Conservation (phyloP, 2,329 filamentous ascomycete species). For the Clathrospora elynae region DNA sequence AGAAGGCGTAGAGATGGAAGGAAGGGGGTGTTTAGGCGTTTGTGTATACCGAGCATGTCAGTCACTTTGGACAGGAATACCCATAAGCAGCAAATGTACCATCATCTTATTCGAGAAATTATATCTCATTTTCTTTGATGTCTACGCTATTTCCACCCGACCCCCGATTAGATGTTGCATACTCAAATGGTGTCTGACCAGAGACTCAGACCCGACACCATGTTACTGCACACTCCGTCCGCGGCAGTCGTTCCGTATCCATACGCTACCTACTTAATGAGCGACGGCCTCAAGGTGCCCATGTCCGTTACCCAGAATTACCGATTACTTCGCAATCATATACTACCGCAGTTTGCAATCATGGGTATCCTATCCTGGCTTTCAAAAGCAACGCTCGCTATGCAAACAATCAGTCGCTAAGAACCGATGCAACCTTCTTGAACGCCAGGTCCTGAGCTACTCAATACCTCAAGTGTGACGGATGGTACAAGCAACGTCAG, state of each 20-base stretch:
- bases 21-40: background rate
- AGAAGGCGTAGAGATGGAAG: conserved; percentile 22
- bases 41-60: no score
- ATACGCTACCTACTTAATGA: no score
- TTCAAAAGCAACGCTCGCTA: conserved; percentile 21
- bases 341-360: conserved; percentile 9
- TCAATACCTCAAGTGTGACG: background rate
- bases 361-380: conserved; percentile 21
- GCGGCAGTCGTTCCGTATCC: no score
- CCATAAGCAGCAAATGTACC: no score
- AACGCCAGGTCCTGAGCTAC: conserved; percentile 1
- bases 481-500: conserved; percentile 1
- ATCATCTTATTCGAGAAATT: no score
- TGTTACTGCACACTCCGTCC: no score
- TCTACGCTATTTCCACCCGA: conserved; percentile 3
- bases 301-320: background rate
- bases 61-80: no score
- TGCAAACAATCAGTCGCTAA: conserved; percentile 18
- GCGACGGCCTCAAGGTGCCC: no score
- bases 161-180: no score
- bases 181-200: background rate
- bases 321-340: conserved; percentile 3
- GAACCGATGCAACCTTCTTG: conserved; percentile 3
- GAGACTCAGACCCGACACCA: no score
- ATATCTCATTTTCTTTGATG: conserved; percentile 6